Percentiles rank a stretch among this genome's conserved stretches.
phyloP scores from a whole-genome alignment of 257 asterid species.

The Solanum virginianum region DNA sequence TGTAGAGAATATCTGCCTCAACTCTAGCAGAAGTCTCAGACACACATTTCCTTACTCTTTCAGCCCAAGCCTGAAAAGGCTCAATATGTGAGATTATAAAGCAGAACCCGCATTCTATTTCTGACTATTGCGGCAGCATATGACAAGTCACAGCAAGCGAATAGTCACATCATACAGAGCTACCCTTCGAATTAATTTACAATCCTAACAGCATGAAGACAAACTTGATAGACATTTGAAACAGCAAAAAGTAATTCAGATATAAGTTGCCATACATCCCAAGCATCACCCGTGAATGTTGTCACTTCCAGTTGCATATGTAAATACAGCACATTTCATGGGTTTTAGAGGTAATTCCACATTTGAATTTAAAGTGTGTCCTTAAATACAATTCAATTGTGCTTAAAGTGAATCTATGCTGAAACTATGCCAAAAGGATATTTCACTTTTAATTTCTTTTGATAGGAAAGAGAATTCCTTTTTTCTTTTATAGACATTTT shows the following conservation, averaged over 20 bases:
- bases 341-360: neutral
- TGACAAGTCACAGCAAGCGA: neutral
- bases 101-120: neutral
- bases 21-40: slow-evolving; percentile 46
- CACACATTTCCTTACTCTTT: slow-evolving; percentile 43
- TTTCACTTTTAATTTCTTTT: neutral
- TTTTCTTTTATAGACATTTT: neutral
- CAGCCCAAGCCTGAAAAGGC: slow-evolving; percentile 58
- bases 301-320: neutral
- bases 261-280: neutral
- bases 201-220: neutral
- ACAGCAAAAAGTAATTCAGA: neutral
- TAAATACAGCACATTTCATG: neutral
- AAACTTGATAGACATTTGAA: neutral
- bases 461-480: neutral
- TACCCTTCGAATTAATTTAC: neutral
- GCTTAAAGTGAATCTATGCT: neutral
- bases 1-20: slow-evolving; percentile 53
- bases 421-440: neutral
- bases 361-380: neutral
- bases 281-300: neutral
- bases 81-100: neutral
- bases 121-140: neutral
- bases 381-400: neutral
- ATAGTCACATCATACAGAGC: neutral